Percentiles rank a stretch among this genome's conserved stretches.
Conservation (phyloP, 2,329 filamentous ascomycete species). For the Calonectria pseudoturangicola region DNA sequence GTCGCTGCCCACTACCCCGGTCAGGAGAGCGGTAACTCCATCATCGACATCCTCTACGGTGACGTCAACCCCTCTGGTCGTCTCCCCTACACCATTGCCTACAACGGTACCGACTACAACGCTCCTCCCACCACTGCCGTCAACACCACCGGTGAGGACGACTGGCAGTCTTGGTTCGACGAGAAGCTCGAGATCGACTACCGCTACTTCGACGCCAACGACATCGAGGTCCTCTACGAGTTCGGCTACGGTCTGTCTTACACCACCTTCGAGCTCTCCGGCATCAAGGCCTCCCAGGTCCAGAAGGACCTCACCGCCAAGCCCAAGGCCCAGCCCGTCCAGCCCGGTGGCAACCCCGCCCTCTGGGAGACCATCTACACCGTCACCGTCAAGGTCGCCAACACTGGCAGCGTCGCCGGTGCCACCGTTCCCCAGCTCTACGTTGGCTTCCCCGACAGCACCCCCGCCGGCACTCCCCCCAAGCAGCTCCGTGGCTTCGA, state of each 20-base stretch:
- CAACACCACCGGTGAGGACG: slow-evolving; percentile 61
- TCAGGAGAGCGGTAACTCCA: slow-evolving; percentile 80
- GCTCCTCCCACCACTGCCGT: slow-evolving; percentile 62
- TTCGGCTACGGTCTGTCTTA: slow-evolving; percentile 83
- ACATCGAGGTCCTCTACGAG: slow-evolving; percentile 77
- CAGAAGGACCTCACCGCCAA: slow-evolving; percentile 52
- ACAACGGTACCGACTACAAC: slow-evolving; percentile 69
- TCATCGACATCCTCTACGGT: slow-evolving; percentile 81
- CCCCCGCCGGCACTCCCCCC: slow-evolving; percentile 67
- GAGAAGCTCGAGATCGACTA: slow-evolving; percentile 82
- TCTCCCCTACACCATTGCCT: slow-evolving; percentile 83
- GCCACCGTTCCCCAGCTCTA: slow-evolving; percentile 74
- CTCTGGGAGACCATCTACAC: slow-evolving; percentile 72
- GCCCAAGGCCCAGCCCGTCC: slow-evolving; percentile 54
- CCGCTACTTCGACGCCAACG: slow-evolving; percentile 76
- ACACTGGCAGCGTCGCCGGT: slow-evolving; percentile 70
- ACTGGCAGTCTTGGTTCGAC: slow-evolving; percentile 71
- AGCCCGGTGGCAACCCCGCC: slow-evolving; percentile 74
- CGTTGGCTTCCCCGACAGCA: slow-evolving; percentile 63
- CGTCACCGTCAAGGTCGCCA: slow-evolving; percentile 68
- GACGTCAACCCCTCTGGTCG: slow-evolving; percentile 81
- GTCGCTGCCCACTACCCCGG: slow-evolving; percentile 82
- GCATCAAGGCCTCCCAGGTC: slow-evolving; percentile 49
- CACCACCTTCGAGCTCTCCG: slow-evolving; percentile 74
- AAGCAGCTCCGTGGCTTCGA: slow-evolving; percentile 71